Conservation (phyloP, 2,329 filamentous ascomycete genomes). For the Fusarium virguliforme region DNA sequence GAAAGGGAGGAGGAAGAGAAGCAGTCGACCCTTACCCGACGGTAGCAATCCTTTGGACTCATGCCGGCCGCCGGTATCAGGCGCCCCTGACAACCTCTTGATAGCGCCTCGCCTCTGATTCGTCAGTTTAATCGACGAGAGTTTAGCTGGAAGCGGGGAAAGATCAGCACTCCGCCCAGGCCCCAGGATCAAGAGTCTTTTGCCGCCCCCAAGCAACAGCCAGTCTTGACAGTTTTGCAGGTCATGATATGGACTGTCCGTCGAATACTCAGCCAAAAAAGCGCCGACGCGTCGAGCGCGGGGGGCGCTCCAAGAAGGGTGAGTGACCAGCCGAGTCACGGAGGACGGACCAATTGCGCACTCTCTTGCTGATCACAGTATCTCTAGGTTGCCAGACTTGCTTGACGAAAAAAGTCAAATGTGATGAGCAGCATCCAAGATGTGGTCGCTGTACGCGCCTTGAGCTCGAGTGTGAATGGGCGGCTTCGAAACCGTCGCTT, state of each 20-base stretch:
- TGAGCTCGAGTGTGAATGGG: slow-evolving; percentile 26
- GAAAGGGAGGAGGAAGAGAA: neutral
- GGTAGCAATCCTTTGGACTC: neutral
- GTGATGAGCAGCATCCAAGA: slow-evolving; percentile 23
- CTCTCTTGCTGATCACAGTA: neutral
- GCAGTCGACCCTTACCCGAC: neutral
- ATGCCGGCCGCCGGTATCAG: neutral
- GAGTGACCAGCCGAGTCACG: neutral
- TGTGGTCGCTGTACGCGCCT: slow-evolving; percentile 26
- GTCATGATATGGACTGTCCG: neutral
- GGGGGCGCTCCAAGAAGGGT: slow-evolving; percentile 24
- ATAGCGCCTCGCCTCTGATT: slow-evolving; percentile 16
- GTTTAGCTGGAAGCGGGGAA: slow-evolving; percentile 1
- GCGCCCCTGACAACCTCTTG: neutral
- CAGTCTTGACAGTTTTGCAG: neutral
- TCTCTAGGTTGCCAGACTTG: slow-evolving; percentile 26
- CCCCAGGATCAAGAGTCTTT: neutral
- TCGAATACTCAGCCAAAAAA: neutral
- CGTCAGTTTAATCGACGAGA: slow-evolving; percentile 33
- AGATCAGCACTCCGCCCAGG: neutral
- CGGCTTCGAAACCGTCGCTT: slow-evolving; percentile 1
- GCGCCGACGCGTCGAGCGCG: slow-evolving; percentile 21
- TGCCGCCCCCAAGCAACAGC: neutral
- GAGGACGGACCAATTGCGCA: neutral
- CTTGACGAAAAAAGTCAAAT: slow-evolving; percentile 27